A percentile compares a stretch with the other conserved stretches of the same genome.
Evolutionary conservation across 1,139 yeast species (phyloP).

Genomic region (Candida albicans): DNA sequence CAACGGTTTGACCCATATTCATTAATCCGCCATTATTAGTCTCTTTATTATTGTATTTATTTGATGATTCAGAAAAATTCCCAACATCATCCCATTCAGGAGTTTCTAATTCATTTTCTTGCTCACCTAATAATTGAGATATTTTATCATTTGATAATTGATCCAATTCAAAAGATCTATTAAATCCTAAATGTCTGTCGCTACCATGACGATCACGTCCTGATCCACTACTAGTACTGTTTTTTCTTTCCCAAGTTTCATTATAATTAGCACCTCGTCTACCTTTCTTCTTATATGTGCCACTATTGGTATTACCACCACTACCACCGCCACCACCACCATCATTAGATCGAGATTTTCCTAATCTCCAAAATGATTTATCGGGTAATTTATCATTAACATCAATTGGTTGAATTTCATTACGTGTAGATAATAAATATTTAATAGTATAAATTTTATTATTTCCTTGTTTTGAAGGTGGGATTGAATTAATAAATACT

Average conservation of each 20-base stretch:
- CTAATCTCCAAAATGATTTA: slow-evolving; percentile 41
- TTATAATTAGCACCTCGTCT: slow-evolving; percentile 17
- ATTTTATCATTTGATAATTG: slow-evolving; percentile 30
- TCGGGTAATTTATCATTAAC: slow-evolving; percentile 39
- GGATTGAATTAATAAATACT: slow-evolving; percentile 12
- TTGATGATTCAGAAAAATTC: neutral
- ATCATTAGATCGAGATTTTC: slow-evolving; percentile 7
- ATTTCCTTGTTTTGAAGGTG: slow-evolving; percentile 16
- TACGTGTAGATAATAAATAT: slow-evolving; percentile 32
- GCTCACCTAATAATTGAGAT: slow-evolving; percentile 36
- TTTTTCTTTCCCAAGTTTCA: slow-evolving; percentile 31
- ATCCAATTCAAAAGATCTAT: slow-evolving; percentile 27
- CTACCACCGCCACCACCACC: slow-evolving; percentile 7
- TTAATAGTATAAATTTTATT: slow-evolving; percentile 39
- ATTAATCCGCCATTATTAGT: slow-evolving; percentile 7
- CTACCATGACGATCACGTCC: slow-evolving; percentile 9
- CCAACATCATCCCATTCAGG: slow-evolving; percentile 51
- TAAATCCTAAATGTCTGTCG: slow-evolving; percentile 16
- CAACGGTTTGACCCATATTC: slow-evolving; percentile 56
- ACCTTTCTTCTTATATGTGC: slow-evolving; percentile 11
- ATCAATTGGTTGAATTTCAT: slow-evolving; percentile 36
- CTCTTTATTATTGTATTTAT: neutral
- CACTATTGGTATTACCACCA: neutral
- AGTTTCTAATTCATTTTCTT: slow-evolving; percentile 35
- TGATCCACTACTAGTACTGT: neutral